A percentile compares a stretch with the other conserved stretches of the same genome.
Evolutionary conservation across 2,329 filamentous ascomycete genomes (phyloP).

Genomic region (Fusarium tjaetaba): DNA sequence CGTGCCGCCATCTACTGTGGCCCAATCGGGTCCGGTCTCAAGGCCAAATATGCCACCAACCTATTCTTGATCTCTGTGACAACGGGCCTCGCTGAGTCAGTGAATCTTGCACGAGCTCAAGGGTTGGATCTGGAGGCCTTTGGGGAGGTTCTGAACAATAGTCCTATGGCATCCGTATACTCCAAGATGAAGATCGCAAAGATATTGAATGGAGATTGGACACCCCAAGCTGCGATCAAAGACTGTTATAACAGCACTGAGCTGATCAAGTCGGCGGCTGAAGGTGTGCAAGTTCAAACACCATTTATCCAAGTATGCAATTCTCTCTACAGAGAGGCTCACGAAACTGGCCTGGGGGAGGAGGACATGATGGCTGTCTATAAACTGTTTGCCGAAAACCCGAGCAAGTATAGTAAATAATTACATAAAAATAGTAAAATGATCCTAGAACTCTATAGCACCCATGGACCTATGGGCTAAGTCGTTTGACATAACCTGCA

Average conservation of each 20-base stretch:
- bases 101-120: neutral
- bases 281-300: neutral
- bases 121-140: neutral
- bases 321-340: neutral
- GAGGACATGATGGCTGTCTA: neutral
- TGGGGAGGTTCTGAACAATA: neutral
- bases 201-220: neutral
- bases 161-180: neutral
- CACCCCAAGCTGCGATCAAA: neutral
- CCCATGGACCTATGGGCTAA: no score
- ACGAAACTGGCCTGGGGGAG: neutral
- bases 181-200: neutral
- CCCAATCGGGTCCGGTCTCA: neutral
- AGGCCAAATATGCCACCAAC: neutral
- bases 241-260: neutral
- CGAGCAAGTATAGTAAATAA: no score
- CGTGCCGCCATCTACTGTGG: neutral
- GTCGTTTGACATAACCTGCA: no score
- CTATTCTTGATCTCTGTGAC: neutral
- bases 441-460: no score
- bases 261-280: neutral
- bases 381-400: neutral
- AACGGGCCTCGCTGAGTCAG: neutral
- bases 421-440: no score
- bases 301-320: neutral